Percentiles rank a stretch among this genome's conserved stretches.
phyloP scores from a whole-genome alignment of 345 rosid species.

The Eucalyptus victrix region DNA sequence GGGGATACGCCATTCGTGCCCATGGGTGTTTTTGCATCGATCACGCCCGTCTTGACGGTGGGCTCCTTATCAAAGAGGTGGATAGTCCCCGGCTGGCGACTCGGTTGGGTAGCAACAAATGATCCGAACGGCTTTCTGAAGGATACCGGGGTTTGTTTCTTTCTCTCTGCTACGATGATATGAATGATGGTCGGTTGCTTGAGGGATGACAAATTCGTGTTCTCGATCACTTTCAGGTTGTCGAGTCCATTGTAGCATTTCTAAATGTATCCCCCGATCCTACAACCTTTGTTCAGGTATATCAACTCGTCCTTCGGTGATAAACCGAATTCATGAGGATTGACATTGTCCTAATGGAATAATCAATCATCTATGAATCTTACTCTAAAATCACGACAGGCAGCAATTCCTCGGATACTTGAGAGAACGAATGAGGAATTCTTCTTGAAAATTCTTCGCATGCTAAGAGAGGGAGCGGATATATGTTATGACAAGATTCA shows the following conservation, averaged over 20 bases:
- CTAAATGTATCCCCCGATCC: conserved; percentile 1
- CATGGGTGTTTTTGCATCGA: conserved; percentile 48
- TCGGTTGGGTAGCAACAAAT: conserved; percentile 49
- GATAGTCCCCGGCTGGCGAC: conserved; percentile 75
- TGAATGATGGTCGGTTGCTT: neutral
- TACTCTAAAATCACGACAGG: conserved; percentile 13
- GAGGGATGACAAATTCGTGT: neutral
- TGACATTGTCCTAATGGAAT: neutral
- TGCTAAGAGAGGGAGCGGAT: conserved; percentile 33
- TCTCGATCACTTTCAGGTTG: neutral
- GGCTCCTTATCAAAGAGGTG: conserved; percentile 69
- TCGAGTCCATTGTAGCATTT: neutral
- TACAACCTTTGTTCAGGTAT: conserved; percentile 20
- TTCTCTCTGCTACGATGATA: neutral
- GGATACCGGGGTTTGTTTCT: conserved; percentile 23
- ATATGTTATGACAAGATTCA: conserved; percentile 28
- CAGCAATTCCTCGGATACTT: conserved; percentile 48
- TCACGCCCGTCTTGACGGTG: conserved; percentile 45
- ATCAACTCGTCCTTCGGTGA: neutral
- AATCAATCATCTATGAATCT: neutral
- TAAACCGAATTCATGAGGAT: neutral
- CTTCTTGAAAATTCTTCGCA: conserved; percentile 28
- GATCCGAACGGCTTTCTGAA: conserved; percentile 39
- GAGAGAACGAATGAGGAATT: conserved; percentile 47
- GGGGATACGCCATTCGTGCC: conserved; percentile 47